Base-by-base conservation (phyloP, 805 yeast species). In the Vanderwaltozyma tropicalis region DNA sequence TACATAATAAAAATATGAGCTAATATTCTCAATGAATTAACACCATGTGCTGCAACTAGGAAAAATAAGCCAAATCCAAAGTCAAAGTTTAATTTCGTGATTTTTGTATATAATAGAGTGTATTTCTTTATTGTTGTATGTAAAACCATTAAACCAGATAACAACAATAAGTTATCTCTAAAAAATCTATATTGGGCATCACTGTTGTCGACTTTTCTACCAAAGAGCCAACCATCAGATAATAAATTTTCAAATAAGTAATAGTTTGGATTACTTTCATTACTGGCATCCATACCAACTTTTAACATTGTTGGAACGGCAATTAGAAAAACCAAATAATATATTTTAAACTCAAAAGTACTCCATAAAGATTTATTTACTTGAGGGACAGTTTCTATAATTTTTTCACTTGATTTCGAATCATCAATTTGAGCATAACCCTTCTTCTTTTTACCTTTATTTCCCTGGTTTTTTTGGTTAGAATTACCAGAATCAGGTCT, bases 121-220 rank as follows among this genome's bases (percentile, higher is more conserved):
- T 49, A 9, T 35, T 60, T 57, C 47, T 95, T 73, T 8, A 80
- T 40, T 0, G 51, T 34, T 4, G 67, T 57, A 59, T 92, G 97
- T 1, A 65, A 54, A 0, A 53, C 45, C 39, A 80, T 68, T 34
- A 85, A 64, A 0, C 63, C 72, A n/a, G 66, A 53, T 34, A 92
- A 62, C 34, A 81, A 55, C 11, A 75, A 72, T 45, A 89, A 67
- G 53, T 87, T 87, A 53, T 82, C 80, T 49, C 98, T 71, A 55
- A 92, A 86, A 52, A 87, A 85, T 19, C 84, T 62, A 53, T 89
- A 92, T 59, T 92, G 99, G 24, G 69, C 67, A 56, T 92, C 99
- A 5, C 95, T 81, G 55, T 89, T 88, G 58, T 92, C 98, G 30
- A 86, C 94, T 59, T 80, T 81, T 19, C 95, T 64, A 8, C 95